These are phyloP conservation scores for Blastomyces emzantsi DNA, from an alignment of 2,329 filamentous ascomycete species.

Conservation along the genomic window DNA sequence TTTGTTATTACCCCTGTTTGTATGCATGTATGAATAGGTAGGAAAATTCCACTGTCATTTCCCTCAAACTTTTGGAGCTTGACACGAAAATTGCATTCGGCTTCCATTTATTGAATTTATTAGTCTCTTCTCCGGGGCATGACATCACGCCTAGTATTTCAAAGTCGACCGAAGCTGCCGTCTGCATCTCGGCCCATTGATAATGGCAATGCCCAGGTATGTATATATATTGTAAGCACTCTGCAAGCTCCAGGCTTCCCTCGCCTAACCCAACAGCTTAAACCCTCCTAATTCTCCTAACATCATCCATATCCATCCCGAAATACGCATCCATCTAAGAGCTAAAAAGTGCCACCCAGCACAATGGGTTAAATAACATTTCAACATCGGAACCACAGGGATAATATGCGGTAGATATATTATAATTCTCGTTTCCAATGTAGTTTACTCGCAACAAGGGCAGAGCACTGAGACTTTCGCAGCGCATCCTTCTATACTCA, in stretches of 20 bases:
- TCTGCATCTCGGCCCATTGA: background rate
- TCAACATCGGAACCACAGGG: background rate
- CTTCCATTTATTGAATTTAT: background rate
- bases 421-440: constrained; percentile 21
- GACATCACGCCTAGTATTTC: background rate
- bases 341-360: constrained; percentile 8
- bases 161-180: background rate
- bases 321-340: constrained; percentile 20
- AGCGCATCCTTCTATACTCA: too few species aligned
- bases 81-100: background rate
- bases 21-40: constrained; percentile 6
- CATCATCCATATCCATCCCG: constrained; percentile 13
- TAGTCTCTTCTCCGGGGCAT: background rate
- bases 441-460: constrained; percentile 20
- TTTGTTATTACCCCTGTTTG: background rate
- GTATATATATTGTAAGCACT: background rate
- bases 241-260: background rate
- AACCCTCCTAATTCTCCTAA: background rate
- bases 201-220: too few species aligned
- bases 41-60: background rate
- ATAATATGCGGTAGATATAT: too few species aligned
- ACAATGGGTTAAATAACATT: background rate
- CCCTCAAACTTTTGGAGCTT: background rate
- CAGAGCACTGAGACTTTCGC: too few species aligned
- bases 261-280: background rate